Base-by-base conservation (phyloP, 495 filamentous ascomycete genomes). In the Aspergillus sclerotioniger region DNA sequence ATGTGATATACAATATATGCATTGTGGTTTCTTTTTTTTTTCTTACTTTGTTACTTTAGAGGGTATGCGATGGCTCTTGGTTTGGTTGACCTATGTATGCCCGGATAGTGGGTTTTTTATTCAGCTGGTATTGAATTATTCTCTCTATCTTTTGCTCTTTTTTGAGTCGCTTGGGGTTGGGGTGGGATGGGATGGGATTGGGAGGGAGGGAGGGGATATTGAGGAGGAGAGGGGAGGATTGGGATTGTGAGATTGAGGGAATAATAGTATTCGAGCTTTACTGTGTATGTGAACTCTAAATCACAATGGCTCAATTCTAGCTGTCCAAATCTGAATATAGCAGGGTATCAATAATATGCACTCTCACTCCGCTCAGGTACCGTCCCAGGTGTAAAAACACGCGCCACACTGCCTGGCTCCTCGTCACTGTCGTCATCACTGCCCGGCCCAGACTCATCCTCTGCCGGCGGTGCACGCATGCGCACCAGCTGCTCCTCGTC, bases 401-500 rank as follows among this genome's bases (percentile, higher is more conserved):
- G 76, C 1, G 17, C 17, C 31, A 48, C 52, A 41, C 46, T 33
- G 61, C 67, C 43, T 72, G 68, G 77, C 78, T 88, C 55, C 56
- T 82, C 68, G 62, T 79, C 74, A 51, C 73, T 75, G 32, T 78
- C 75, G 15, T 69, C 74, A 31, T 78, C 77, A 51, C 73, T 70
- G 20, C 65, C 62, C 33, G 71, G 66, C 3, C 54, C 58, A 21
- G 67, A 47, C 25, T 75, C 69, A 21, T 71, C 62, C 19, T 78
- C 72, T 44, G 69, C 68, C 29, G 77, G 76, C 0, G 72, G 73
- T 28, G 70, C 74, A 20, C 77, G 71, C 76, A 78, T 76, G 6
- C 66, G 71, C n/a, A 67, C 75, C 37, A 92, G 66, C 3, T 77
- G 73, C 13, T 84, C 80, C 2, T 75, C 70, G 19, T 84, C 84